Conservation (phyloP, 768 basidiomycete genomes). For the Lactarius tabidus region DNA sequence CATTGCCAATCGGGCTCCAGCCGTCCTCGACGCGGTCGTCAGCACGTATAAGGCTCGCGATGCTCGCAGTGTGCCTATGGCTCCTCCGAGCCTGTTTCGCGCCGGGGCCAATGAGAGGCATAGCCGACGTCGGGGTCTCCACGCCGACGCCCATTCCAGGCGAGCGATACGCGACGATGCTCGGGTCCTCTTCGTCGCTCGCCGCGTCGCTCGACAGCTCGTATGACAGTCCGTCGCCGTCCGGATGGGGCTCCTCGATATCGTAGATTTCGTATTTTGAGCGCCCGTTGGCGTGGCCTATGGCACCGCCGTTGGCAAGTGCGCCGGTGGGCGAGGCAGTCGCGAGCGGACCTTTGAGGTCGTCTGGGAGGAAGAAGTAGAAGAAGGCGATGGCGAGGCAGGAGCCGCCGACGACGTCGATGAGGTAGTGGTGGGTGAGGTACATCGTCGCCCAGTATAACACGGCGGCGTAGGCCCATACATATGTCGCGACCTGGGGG, state of each 20-base stretch:
- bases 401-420: constrained; percentile 93
- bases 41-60: constrained; percentile 73
- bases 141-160: constrained; percentile 32
- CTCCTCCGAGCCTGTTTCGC: constrained; percentile 36
- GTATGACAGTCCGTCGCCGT: constrained; percentile 47
- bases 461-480: constrained; percentile 79
- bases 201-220: constrained; percentile 47
- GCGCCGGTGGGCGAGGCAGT: constrained; percentile 49
- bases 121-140: constrained; percentile 34
- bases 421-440: constrained; percentile 96
- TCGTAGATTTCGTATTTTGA: constrained; percentile 79
- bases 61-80: constrained; percentile 80
- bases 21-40: constrained; percentile 79
- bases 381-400: constrained; percentile 86
- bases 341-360: constrained; percentile 56
- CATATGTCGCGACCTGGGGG: constrained; percentile 59
- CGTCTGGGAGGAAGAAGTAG: constrained; percentile 83
- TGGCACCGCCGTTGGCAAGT: constrained; percentile 27
- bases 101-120: constrained; percentile 32
- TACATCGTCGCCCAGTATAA: constrained; percentile 99
- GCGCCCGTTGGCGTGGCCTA: constrained; percentile 29
- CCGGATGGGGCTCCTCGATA: constrained; percentile 53
- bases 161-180: constrained; percentile 69
- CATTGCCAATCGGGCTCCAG: constrained; percentile 66
- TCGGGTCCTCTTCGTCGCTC: constrained; percentile 64